Conservation (phyloP, 768 basidiomycete species). For the Royoungia palumana region DNA sequence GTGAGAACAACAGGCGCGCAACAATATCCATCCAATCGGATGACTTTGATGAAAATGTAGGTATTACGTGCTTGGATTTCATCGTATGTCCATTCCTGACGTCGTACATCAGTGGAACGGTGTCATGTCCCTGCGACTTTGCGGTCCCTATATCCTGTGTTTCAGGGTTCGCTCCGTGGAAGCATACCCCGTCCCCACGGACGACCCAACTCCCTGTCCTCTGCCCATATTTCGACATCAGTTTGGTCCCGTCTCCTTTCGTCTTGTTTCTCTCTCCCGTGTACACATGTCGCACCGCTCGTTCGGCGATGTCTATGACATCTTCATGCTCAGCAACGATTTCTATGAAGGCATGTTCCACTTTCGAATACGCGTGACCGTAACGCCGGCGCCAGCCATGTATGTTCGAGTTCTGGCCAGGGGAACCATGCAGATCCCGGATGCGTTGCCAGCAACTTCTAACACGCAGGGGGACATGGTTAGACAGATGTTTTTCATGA, state of each 20-base stretch:
- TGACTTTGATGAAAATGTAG: conserved; percentile 33
- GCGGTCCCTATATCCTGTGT: conserved; percentile 49
- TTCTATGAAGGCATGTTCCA: conserved; percentile 49
- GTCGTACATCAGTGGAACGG: conserved; percentile 35
- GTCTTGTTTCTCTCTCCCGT: conserved; percentile 37
- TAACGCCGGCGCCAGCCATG: conserved; percentile 30
- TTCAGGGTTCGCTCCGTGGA: conserved; percentile 53
- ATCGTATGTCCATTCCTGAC: background rate
- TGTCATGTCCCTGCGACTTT: conserved; percentile 42
- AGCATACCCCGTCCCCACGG: conserved; percentile 26
- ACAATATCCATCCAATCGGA: conserved; percentile 21
- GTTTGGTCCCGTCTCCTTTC: conserved; percentile 37
- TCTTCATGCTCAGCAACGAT: conserved; percentile 44
- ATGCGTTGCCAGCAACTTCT: background rate
- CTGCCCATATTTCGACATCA: conserved; percentile 20
- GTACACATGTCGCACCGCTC: conserved; percentile 30
- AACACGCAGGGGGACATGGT: conserved; percentile 1
- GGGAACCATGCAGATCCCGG: background rate
- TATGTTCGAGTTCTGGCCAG: conserved; percentile 39
- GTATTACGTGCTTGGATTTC: conserved; percentile 3
- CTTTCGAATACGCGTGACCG: conserved; percentile 36
- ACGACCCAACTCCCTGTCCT: conserved; percentile 3
- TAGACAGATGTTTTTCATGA: conserved; percentile 10
- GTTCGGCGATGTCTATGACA: conserved; percentile 35
- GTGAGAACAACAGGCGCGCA: conserved; percentile 19